Evolutionary conservation across 2,329 filamentous ascomycete genomes (phyloP), one percentile per base, ranked within the genome.

Genomic region (Sphaerulina vaccinii): DNA sequence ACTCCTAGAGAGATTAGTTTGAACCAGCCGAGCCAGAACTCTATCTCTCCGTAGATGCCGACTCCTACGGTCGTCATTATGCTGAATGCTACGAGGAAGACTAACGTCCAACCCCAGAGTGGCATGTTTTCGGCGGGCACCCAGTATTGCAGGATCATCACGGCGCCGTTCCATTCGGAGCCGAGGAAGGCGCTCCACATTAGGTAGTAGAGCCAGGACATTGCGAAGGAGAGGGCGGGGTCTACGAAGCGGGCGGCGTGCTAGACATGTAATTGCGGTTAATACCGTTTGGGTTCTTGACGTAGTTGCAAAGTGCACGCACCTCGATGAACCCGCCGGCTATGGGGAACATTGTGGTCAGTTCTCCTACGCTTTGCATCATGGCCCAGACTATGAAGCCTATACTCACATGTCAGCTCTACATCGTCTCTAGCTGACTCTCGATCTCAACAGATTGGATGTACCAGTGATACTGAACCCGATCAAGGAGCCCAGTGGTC

Each of bases 301-400:
- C n/a, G n/a, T 5, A 27, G 24, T 27, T 10, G 10, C 24, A 27
- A n/a, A n/a, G n/a, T 27, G 24, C 6, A 10, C 36, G 5, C 24
- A 27, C 24, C 24, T 43, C 42, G 21, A 45, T 45, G 27, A 45
- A 45, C 5, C 42, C 42, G 9, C 42, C 42, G 13, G 42, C 10
- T 1, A 45, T 45, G 5, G 42, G 42, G 19, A 45, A 45, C 42
- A 45, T 45, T 19, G 42, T 45, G 3, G 42, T 45, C 10, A 45
- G 23, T 35, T 45, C 42, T 15, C 42, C 42, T 18, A 45, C 42
- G n/a, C 24, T 33, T 19, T 45, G 42, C 42, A 45, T 45, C 42
- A 45, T 19, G 21, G 42, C 42, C 42, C 42, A 45, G 9, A 45
- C 42, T 9, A 45, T 27, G 27, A 45, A 45, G 2, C 42, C 42